Evolutionary conservation across 805 yeast species (phyloP).

Genomic region (Tetrapisispora arboricola): DNA sequence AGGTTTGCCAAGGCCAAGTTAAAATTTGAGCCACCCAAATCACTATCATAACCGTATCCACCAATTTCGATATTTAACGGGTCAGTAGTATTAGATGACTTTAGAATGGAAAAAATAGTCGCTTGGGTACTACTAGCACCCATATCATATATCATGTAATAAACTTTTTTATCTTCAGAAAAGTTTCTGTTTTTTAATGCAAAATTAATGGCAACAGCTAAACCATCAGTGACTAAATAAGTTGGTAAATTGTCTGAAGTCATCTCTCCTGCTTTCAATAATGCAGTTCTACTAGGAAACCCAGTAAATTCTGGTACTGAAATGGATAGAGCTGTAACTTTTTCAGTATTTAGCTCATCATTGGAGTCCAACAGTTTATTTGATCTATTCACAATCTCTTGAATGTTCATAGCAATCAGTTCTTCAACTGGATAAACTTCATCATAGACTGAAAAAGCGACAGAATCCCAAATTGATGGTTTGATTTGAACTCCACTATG

Average conservation of each 20-base stretch:
- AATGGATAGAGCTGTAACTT: conserved; percentile 52
- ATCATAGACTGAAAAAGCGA: conserved; percentile 45
- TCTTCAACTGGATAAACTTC: conserved; percentile 60
- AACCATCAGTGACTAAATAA: conserved; percentile 76
- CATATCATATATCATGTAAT: conserved; percentile 73
- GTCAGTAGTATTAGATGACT: conserved; percentile 33
- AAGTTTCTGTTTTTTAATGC: conserved; percentile 32
- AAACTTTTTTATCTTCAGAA: conserved; percentile 31
- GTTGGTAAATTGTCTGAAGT: conserved; percentile 48
- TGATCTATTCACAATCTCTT: conserved; percentile 57
- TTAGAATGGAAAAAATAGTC: conserved; percentile 57
- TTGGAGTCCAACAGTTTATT: conserved; percentile 45
- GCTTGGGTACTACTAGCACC: conserved; percentile 91
- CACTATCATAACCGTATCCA: conserved; percentile 59
- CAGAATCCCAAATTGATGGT: conserved; percentile 39
- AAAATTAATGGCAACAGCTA: conserved; percentile 82
- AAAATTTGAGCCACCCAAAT: conserved; percentile 66
- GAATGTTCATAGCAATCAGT: conserved; percentile 69
- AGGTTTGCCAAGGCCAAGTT: conserved; percentile 56
- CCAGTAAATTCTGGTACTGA: conserved; percentile 68
- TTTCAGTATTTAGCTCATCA: conserved; percentile 37
- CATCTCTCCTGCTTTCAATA: conserved; percentile 56
- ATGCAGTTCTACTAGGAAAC: conserved; percentile 56
- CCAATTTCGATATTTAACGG: conserved; percentile 48
- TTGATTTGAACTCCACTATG: conserved; percentile 54